Evolutionary conservation across 352 stramenopile species (phyloP), one percentile per base, ranked within the genome.

Genomic region (Peronospora destructor): DNA sequence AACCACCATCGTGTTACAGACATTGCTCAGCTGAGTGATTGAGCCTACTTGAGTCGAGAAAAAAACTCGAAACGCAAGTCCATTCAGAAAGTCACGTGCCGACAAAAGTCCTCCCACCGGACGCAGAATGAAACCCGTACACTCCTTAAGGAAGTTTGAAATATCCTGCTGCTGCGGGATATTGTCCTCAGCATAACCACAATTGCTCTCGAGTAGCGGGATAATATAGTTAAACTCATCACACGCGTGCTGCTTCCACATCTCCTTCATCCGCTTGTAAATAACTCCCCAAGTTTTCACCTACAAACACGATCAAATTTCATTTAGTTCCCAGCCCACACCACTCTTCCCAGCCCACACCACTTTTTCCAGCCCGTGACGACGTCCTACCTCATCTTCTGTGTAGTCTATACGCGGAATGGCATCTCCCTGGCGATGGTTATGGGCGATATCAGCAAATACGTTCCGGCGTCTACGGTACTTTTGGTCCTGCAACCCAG

Each of bases 21-120:
- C 49, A 43, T 37, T 13, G 19, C 10, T 11, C 3, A 33, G n/a
- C 11, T 29, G 10, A 51, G 16, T 17, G n/a, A n/a, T 2, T 14
- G 26, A 0, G 26, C 52, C 47, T 54, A 88, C 77, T 71, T 87
- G 94, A 4, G 95, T 99, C 26, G 83, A 98, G 71, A 98, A 98
- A 70, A 99, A 99, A 0, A 96, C 91, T n/a, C 95, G 87, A 75
- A 98, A 98, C 3, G 96, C 95, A 28, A 99, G 72, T 26, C 90
- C 96, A 66, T 98, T 98, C 6, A 99, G 70, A 61, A 99, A 99
- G 57, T 99, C 95, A 17, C 96, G 84, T 35, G 90, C 96, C 29
- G 86, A 96, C n/a, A 99, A 72, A 17, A 99, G 67, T 17, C 96
- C 96, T 14, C 91, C 85, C 4, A 99, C 95, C 1, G 95, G 95